phyloP scores from a whole-genome alignment of 108 stramenopile species.

The Fistulifera solaris region DNA sequence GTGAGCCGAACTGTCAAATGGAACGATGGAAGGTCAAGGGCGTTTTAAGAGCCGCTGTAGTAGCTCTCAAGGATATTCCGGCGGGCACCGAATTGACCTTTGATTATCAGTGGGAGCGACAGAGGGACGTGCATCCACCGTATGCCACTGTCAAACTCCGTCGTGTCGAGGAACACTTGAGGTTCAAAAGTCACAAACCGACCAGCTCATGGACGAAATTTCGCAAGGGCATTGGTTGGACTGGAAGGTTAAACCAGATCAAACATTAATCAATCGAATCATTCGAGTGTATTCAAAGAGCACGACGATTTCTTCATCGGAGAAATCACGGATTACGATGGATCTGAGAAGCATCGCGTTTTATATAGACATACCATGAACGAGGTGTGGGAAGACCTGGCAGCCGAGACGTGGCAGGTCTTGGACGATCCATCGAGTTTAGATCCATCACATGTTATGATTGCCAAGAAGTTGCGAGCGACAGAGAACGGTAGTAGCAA shows the following conservation, averaged over 20 bases:
- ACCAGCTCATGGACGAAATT: slow-evolving; percentile 46
- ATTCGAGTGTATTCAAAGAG: slow-evolving; percentile 59
- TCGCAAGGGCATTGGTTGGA: slow-evolving; percentile 48
- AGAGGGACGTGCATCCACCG: slow-evolving; percentile 84
- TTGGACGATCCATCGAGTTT: slow-evolving; percentile 35
- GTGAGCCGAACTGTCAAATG: slow-evolving; percentile 91
- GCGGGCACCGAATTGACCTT: slow-evolving; percentile 92
- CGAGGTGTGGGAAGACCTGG: slow-evolving; percentile 71
- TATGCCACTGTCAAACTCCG: slow-evolving; percentile 88
- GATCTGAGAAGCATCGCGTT: slow-evolving; percentile 45
- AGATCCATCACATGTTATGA: slow-evolving; percentile 53
- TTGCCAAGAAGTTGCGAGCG: slow-evolving; percentile 39
- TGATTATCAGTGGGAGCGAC: slow-evolving; percentile 93
- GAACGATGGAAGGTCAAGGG: slow-evolving; percentile 89
- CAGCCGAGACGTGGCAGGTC: slow-evolving; percentile 72
- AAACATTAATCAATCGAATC: slow-evolving; percentile 68
- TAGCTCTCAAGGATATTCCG: slow-evolving; percentile 71
- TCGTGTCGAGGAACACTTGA: slow-evolving; percentile 92
- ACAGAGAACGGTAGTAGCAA: not conserved
- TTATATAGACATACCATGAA: slow-evolving; percentile 62
- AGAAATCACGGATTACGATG: slow-evolving; percentile 70
- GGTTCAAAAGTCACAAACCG: slow-evolving; percentile 45
- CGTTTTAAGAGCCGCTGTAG: slow-evolving; percentile 71
- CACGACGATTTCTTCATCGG: slow-evolving; percentile 61
- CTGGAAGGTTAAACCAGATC: slow-evolving; percentile 35